phyloP scores from a whole-genome alignment of 106 monocot species.

The Agapanthus africanus region DNA sequence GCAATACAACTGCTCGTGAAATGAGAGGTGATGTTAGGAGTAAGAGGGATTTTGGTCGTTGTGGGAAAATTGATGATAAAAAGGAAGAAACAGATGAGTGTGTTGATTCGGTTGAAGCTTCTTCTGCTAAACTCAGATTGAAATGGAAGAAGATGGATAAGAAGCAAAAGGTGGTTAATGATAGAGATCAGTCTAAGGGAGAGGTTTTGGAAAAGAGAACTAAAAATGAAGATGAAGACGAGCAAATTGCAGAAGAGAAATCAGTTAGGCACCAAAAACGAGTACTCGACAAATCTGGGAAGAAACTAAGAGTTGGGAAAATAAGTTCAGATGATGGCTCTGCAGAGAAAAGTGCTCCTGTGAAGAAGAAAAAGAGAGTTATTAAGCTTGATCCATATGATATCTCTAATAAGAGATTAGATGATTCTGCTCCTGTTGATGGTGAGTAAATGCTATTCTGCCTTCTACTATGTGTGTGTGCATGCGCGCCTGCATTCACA shows the following conservation, averaged over 20 bases:
- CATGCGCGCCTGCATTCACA: too few species aligned
- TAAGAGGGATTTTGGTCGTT: too few species aligned
- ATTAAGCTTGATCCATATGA: constrained; percentile 71
- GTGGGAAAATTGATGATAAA: too few species aligned
- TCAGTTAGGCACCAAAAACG: constrained; percentile 12
- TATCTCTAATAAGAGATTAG: constrained; percentile 65
- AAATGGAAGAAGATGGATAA: constrained; percentile 2
- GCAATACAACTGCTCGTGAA: background rate
- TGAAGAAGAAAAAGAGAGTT: constrained; percentile 46
- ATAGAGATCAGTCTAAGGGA: background rate
- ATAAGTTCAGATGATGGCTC: constrained; percentile 24
- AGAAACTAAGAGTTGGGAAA: constrained; percentile 33
- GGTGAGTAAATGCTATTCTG: constrained; percentile 36
- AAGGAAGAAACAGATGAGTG: background rate
- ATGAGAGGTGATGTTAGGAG: background rate
- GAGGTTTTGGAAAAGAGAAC: constrained; percentile 9
- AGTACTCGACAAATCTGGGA: constrained; percentile 37
- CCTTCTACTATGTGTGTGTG: background rate
- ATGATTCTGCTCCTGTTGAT: constrained; percentile 22
- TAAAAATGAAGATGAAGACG: constrained; percentile 5
- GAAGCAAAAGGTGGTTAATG: background rate
- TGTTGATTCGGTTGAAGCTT: background rate
- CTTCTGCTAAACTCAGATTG: constrained; percentile 1
- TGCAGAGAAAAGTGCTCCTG: constrained; percentile 16
- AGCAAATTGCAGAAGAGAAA: constrained; percentile 14